A percentile compares a stretch with the other conserved stretches of the same genome.
phyloP scores from a whole-genome alignment of 176 grass and related monocot genomes.

The Oryza brachyantha region DNA sequence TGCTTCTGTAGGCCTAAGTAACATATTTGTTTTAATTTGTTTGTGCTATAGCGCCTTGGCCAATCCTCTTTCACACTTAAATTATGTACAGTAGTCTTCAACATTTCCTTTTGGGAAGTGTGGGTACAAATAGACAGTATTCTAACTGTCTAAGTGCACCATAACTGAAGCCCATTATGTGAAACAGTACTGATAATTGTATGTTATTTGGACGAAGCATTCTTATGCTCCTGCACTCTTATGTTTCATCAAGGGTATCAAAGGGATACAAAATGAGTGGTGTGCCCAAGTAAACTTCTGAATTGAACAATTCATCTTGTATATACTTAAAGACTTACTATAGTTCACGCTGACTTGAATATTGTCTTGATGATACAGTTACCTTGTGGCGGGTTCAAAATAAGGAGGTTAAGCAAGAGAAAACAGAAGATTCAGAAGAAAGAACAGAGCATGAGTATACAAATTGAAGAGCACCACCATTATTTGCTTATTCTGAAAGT shows the following conservation, averaged over 20 bases:
- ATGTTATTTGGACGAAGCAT: background rate
- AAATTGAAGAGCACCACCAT: background rate
- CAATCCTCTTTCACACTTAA: background rate
- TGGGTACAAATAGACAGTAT: background rate
- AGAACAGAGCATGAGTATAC: background rate
- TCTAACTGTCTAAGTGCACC: background rate
- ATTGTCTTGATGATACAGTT: background rate
- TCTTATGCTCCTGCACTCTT: background rate
- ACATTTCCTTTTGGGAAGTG: background rate
- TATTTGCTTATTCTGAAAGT: background rate
- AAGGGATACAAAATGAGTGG: background rate
- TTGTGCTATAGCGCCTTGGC: background rate
- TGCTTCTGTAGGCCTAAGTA: background rate
- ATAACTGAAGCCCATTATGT: background rate
- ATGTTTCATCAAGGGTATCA: background rate
- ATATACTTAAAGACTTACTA: background rate
- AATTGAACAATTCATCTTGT: background rate
- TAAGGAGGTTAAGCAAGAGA: background rate
- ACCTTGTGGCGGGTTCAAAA: background rate
- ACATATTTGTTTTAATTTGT: background rate
- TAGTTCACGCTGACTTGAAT: background rate
- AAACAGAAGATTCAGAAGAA: slow-evolving; percentile 5
- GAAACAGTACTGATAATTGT: background rate
- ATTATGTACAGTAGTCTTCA: background rate
- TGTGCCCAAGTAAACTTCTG: background rate